These are phyloP conservation scores for Obelidium mucronatum DNA, from an alignment of 192 early-diverging fungal species.

Conservation along the genomic window DNA sequence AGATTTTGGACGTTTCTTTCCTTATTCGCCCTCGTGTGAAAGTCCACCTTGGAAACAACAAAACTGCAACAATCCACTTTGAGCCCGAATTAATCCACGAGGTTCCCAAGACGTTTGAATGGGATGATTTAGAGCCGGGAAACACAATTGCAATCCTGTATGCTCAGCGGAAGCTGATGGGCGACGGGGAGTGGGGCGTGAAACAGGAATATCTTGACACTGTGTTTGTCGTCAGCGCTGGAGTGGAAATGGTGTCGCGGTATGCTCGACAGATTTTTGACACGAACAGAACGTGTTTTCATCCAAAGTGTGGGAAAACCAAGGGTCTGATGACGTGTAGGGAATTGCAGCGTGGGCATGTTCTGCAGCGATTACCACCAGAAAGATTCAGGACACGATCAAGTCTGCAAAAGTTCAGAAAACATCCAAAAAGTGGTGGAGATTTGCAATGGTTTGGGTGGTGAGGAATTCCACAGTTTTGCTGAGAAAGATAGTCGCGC, in stretches of 20 bases:
- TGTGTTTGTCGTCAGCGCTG: not conserved
- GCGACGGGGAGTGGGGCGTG: not conserved
- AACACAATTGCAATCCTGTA: conserved; percentile 29
- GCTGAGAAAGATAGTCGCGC: no score
- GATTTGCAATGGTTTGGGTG: no score
- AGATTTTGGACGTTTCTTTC: conserved; percentile 9
- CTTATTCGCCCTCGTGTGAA: conserved; percentile 10
- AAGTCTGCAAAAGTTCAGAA: no score
- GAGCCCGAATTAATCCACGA: not conserved
- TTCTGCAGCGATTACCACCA: no score
- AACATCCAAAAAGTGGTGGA: no score
- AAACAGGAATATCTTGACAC: not conserved
- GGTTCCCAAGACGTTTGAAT: not conserved
- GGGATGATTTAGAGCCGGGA: conserved; percentile 1
- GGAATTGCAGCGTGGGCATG: no score
- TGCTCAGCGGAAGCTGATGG: not conserved
- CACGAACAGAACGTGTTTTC: no score
- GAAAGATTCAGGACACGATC: no score
- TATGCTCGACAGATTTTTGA: no score
- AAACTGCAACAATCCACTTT: conserved; percentile 8
- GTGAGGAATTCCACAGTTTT: no score
- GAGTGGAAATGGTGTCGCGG: not conserved
- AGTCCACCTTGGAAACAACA: not conserved
- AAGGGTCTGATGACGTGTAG: no score
- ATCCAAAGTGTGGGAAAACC: no score